These are phyloP conservation scores for Trypanosoma cruzi DNA, from an alignment of 208 protist species.

Conservation along the genomic window DNA sequence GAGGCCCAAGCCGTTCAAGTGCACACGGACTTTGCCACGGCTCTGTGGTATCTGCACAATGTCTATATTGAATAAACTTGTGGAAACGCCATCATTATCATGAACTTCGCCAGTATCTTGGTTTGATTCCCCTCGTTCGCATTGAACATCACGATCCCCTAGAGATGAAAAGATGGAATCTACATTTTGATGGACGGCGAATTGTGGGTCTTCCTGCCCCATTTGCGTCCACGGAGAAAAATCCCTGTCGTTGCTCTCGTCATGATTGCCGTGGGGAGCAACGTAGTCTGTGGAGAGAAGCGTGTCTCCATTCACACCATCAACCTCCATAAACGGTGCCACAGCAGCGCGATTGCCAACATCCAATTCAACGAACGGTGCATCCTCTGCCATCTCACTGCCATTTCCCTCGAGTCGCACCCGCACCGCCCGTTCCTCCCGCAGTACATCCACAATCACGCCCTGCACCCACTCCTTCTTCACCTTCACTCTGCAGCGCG, in stretches of 20 bases:
- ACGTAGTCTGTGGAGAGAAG: not conserved
- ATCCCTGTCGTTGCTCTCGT: not conserved
- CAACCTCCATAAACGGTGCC: not conserved
- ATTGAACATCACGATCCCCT: conserved; percentile 12
- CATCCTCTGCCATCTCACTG: conserved; percentile 20
- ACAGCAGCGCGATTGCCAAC: not conserved
- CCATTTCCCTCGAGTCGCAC: conserved; percentile 56
- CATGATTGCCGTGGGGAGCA: not conserved
- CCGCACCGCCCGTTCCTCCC: conserved; percentile 49
- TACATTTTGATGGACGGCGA: not conserved
- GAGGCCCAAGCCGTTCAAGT: conserved; percentile 83
- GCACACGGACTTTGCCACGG: conserved; percentile 65
- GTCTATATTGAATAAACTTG: conserved; percentile 58
- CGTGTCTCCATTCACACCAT: not conserved
- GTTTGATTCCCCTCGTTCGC: not conserved
- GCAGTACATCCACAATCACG: conserved; percentile 67
- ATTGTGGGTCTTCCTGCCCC: not conserved
- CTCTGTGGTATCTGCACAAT: conserved; percentile 57
- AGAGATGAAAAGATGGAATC: not conserved
- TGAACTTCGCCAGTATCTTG: not conserved
- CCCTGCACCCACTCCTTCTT: conserved; percentile 60
- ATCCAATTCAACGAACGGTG: not conserved
- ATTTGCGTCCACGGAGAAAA: not conserved
- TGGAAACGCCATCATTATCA: conserved; percentile 26
- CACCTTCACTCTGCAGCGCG: conserved; percentile 57